These are phyloP conservation scores for Penicillium sp. DNA, from an alignment of 2,329 filamentous ascomycete genomes.

Conservation along the genomic window DNA sequence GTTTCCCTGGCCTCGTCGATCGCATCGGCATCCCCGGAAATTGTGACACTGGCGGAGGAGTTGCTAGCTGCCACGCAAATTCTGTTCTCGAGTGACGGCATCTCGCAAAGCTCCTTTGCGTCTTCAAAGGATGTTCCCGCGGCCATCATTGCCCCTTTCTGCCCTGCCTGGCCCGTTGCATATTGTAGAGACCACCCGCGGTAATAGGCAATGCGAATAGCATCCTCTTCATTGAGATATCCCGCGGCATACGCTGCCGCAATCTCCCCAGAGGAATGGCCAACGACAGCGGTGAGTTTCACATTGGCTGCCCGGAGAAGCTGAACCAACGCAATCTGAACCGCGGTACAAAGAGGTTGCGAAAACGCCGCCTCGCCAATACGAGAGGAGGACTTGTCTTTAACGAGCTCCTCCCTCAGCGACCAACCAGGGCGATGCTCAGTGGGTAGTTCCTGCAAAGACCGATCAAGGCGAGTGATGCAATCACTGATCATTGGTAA, in stretches of 20 bases:
- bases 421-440: conserved; percentile 26
- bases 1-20: conserved; percentile 34
- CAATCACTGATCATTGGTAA: conserved; percentile 14
- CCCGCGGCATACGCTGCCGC: conserved; percentile 53
- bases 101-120: conserved; percentile 31
- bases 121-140: conserved; percentile 44
- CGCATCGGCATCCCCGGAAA: conserved; percentile 45
- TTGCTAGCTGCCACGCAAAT: conserved; percentile 42
- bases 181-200: conserved; percentile 40
- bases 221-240: conserved; percentile 42
- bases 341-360: conserved; percentile 27
- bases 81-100: conserved; percentile 27
- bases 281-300: conserved; percentile 41
- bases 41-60: conserved; percentile 43
- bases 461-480: conserved; percentile 17
- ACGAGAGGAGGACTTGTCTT: conserved; percentile 14
- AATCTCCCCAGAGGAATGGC: conserved; percentile 55
- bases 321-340: conserved; percentile 33
- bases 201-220: conserved; percentile 50
- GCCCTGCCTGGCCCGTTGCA: conserved; percentile 10
- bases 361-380: conserved; percentile 25
- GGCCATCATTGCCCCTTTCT: conserved; percentile 51
- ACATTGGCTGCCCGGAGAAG: conserved; percentile 35
- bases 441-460: conserved; percentile 22
- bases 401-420: conserved; percentile 20